Conservation (phyloP, 2,329 filamentous ascomycete genomes). For the Paecilomyces sp. region DNA sequence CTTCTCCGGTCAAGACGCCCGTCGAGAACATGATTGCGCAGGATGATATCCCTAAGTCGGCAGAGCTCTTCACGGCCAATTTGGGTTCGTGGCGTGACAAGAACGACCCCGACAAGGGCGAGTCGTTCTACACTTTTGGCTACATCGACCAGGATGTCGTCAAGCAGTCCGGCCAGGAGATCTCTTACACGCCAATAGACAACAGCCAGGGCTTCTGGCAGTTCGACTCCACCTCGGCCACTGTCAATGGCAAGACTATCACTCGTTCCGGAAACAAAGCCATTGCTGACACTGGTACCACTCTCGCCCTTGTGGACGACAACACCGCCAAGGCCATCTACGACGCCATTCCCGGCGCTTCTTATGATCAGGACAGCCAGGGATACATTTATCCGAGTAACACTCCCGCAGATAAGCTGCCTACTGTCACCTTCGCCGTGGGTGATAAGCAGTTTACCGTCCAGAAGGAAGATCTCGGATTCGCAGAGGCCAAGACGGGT, state of each 20-base stretch:
- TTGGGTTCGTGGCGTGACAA: slow-evolving; percentile 51
- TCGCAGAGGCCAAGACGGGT: slow-evolving; percentile 48
- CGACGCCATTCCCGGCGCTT: slow-evolving; percentile 53
- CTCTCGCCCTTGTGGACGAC: slow-evolving; percentile 59
- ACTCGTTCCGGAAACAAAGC: slow-evolving; percentile 52
- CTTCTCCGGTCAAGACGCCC: slow-evolving; percentile 51
- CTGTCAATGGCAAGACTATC: slow-evolving; percentile 51
- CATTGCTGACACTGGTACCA: slow-evolving; percentile 67
- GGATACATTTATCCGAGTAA: slow-evolving; percentile 58
- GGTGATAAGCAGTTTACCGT: slow-evolving; percentile 54
- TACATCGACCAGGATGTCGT: slow-evolving; percentile 61
- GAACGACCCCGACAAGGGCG: slow-evolving; percentile 35
- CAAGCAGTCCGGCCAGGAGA: slow-evolving; percentile 45
- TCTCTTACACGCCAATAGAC: slow-evolving; percentile 57
- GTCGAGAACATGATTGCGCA: slow-evolving; percentile 63
- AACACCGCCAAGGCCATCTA: slow-evolving; percentile 56
- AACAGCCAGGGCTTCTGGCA: slow-evolving; percentile 62
- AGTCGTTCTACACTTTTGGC: slow-evolving; percentile 66
- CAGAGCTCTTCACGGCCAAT: slow-evolving; percentile 58
- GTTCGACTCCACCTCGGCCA: slow-evolving; percentile 51
- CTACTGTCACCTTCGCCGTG: slow-evolving; percentile 56
- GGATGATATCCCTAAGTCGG: slow-evolving; percentile 44
- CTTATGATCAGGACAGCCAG: slow-evolving; percentile 50
- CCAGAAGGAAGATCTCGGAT: slow-evolving; percentile 57
- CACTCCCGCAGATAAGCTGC: slow-evolving; percentile 47